Evolutionary conservation across 2,329 filamentous ascomycete genomes (phyloP), one percentile per base, ranked within the genome.

Genomic region (Didymella exigua): DNA sequence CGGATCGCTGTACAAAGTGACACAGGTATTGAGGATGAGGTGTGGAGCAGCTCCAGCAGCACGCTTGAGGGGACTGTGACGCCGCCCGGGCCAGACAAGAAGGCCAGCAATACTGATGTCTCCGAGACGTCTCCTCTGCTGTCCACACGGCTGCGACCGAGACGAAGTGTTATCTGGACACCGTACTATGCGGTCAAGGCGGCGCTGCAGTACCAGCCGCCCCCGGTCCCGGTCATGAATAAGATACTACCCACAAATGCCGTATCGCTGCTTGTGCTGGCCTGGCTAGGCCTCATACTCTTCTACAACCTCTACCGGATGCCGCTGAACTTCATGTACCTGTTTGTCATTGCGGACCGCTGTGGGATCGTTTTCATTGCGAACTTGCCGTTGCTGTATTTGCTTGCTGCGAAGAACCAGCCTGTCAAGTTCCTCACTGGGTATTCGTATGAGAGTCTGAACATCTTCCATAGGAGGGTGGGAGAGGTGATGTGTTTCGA

Each of bases 381-480:
- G 10, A 83, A 83, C 51, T 70, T 84, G 1, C 80, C 81, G 3
- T 70, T 82, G 33, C 76, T 89, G 3, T 89, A 89, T 67, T 75
- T 89, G 4, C 77, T 89, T 3, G 81, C 84, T 2, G 86, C 87
- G 27, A 89, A 89, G 69, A 89, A 86, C 55, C 86, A 88, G 58
- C 86, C 86, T 0, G 66, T 89, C 29, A 82, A 83, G 54, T 62
- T 78, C 2, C 74, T 89, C 16, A 88, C 86, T 0, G 85, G 86
- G 4, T 81, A 82, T 58, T 88, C 85, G 0, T 89, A 89, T 65
- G 86, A 89, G 70, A 81, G 83, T 5, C 76, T 89, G 36, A 88
- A 89, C 66, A 82, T 89, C 40, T 81, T 88, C 50, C 86, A 89
- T 67, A 82, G 86, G 30, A 79, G 86, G 4, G 77, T 88, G 1